phyloP scores from a whole-genome alignment of 306 rosid genomes.

The Inga laurina region DNA sequence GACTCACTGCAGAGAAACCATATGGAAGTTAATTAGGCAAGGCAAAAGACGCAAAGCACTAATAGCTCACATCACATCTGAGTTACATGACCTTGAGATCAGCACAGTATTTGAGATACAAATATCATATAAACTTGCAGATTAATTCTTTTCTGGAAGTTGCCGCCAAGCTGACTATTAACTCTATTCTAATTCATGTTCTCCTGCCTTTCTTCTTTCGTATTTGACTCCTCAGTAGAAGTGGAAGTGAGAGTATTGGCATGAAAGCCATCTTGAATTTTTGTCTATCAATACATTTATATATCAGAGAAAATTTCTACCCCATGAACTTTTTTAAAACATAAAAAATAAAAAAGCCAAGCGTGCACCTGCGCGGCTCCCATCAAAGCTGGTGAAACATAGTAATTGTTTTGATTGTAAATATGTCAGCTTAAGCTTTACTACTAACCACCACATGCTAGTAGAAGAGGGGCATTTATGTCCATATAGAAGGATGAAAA shows the following conservation, averaged over 20 bases:
- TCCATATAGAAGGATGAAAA: no score
- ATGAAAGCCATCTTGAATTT: background rate
- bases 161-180: no score
- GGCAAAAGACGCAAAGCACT: background rate
- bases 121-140: no score
- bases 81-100: constrained; percentile 8
- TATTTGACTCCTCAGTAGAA: no score
- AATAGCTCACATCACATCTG: constrained; percentile 5
- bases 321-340: background rate
- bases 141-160: no score
- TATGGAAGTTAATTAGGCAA: background rate
- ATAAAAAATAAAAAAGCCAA: background rate
- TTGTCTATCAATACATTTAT: constrained; percentile 53
- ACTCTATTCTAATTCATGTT: no score
- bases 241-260: constrained; percentile 33
- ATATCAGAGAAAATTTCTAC: constrained; percentile 5
- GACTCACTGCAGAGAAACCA: constrained; percentile 74
- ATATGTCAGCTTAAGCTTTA: background rate
- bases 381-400: no score
- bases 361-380: background rate
- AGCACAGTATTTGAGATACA: background rate
- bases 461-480: no score
- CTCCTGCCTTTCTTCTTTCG: no score
- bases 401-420: background rate
- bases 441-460: background rate